phyloP scores from a whole-genome alignment of 2,329 filamentous ascomycete genomes.

The Penicillium carneum region DNA sequence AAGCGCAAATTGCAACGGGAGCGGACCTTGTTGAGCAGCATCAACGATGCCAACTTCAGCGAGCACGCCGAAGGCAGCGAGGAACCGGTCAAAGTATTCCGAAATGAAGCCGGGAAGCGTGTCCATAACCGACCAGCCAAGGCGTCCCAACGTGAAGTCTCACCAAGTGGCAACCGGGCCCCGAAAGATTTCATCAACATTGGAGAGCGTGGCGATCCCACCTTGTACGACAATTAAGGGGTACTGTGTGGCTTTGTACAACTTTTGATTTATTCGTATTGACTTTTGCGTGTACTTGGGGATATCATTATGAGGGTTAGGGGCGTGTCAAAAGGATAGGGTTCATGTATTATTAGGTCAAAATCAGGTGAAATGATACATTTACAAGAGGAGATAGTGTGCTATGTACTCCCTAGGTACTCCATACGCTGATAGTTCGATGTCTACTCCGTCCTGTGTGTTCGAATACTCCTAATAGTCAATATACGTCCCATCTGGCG shows the following conservation, averaged over 20 bases:
- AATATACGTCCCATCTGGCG: not conserved
- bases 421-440: too few species aligned
- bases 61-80: conserved; percentile 64
- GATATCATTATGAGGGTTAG: not conserved
- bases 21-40: conserved; percentile 80
- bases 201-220: conserved; percentile 84
- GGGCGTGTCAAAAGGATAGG: not conserved
- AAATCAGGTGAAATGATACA: not conserved
- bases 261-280: conserved; percentile 11
- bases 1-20: conserved; percentile 81
- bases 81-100: conserved; percentile 75
- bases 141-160: conserved; percentile 59
- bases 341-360: conserved; percentile 2
- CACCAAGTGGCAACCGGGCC: conserved; percentile 71
- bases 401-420: too few species aligned
- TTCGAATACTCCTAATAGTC: too few species aligned
- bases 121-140: conserved; percentile 53
- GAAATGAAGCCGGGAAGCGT: conserved; percentile 66
- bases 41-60: conserved; percentile 76
- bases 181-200: conserved; percentile 81
- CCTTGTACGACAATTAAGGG: conserved; percentile 69
- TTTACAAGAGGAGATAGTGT: not conserved
- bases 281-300: conserved; percentile 1
- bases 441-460: too few species aligned
- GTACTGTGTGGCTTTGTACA: not conserved